These are phyloP conservation scores for Noccaea caerulescens DNA, from an alignment of 345 rosid genomes.

Conservation along the genomic window DNA sequence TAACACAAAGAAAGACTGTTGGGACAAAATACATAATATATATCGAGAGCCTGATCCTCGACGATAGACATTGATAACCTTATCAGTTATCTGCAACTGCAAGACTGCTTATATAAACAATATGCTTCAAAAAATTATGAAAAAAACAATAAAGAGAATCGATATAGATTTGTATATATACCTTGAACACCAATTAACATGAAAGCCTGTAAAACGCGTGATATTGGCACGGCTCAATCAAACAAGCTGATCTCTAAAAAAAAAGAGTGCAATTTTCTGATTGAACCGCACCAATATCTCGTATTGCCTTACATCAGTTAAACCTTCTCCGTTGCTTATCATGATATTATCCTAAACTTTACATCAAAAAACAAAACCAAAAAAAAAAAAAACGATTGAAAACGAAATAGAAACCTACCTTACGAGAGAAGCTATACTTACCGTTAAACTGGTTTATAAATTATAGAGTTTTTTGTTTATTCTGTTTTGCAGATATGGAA, in stretches of 20 bases:
- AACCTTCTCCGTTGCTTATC: not conserved
- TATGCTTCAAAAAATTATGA: not conserved
- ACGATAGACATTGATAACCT: not conserved
- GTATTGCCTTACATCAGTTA: conserved; percentile 22
- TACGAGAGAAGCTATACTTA: conserved; percentile 20
- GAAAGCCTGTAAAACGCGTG: conserved; percentile 44
- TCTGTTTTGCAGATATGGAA: conserved; percentile 8
- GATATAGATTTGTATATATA: conserved; percentile 1
- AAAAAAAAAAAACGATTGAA: conserved; percentile 18
- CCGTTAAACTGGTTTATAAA: conserved; percentile 11
- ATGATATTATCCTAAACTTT: not conserved
- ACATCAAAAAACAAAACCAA: not conserved
- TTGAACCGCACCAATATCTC: conserved; percentile 96
- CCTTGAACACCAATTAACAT: conserved; percentile 2
- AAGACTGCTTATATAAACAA: not conserved
- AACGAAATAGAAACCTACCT: not conserved
- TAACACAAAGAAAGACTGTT: not conserved
- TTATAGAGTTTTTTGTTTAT: not conserved
- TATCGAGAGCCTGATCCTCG: conserved; percentile 25
- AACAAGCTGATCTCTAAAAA: conserved; percentile 49
- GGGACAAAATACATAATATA: too few species aligned
- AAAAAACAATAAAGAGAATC: not conserved
- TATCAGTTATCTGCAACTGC: not conserved
- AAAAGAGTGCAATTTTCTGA: conserved; percentile 51
- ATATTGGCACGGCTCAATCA: conserved; percentile 99